Evolutionary conservation across 371 early-diverging fungal genomes (phyloP), one percentile per base, ranked within the genome.

Genomic region (Entomophthora muscae): DNA sequence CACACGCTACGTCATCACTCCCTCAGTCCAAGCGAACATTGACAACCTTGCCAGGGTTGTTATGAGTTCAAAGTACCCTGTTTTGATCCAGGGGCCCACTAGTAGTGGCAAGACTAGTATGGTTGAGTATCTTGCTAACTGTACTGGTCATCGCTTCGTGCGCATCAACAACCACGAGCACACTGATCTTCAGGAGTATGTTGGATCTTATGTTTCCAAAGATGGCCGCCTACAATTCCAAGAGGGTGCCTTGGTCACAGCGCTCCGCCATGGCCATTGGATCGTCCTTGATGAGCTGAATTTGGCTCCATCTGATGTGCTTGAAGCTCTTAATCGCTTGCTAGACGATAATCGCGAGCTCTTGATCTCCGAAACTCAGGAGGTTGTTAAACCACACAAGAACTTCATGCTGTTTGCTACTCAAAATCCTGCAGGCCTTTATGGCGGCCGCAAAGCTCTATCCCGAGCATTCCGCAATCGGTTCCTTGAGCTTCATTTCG

Each of bases 141-240:
- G 79, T 57, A 90, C 93, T 0, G 91, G 91, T 10, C 97, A 95
- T 75, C 78, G 80, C 22, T 93, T 99, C 72, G 91, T 99, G 5
- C 88, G 99, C 66, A 95, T 99, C 75, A 99, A 99, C 78, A 99
- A 99, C 73, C 99, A 99, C 76, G 99, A 99, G 74, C 97, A 99
- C 72, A 99, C 99, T 1, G 99, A 99, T 70, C 67, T 97, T 61
- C 91, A 95, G 72, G 99, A 99, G 73, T 99, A 99, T 72, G 76
- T 99, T 42, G 99, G 99, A 61, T 84, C 87, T 0, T 97, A 97
- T 69, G 83, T 90, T 0, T 83, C 87, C 2, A 83, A 86, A 66
- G 82, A 87, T 53, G 95, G 95, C 2, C 78, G 82, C 63, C 78
- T 95, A 22, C 90, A 88, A 29, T 99, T 98, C 78, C 88, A 89